phyloP scores from a whole-genome alignment of 169 alveolate genomes.

The Eimeria acervulina region DNA sequence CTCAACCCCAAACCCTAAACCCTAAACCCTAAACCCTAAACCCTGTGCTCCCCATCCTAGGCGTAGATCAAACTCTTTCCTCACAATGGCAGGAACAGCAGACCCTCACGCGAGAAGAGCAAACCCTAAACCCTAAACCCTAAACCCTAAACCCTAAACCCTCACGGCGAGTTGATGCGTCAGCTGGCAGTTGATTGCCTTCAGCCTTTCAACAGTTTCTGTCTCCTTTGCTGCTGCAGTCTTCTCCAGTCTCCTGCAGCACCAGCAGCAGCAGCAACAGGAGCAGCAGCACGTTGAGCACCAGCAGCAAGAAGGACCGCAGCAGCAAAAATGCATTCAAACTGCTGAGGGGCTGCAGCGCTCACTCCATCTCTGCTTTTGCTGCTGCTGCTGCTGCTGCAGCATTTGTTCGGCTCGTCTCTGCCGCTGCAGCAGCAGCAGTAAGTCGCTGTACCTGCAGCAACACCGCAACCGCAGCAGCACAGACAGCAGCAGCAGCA shows the following conservation, averaged over 20 bases:
- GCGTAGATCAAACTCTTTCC: neutral
- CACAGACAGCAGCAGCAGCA: slow-evolving; percentile 17
- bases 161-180: slow-evolving; percentile 35
- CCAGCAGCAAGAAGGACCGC: slow-evolving; percentile 31
- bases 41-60: neutral
- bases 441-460: slow-evolving; percentile 36
- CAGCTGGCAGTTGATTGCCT: slow-evolving; percentile 47
- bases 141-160: slow-evolving; percentile 52
- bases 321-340: neutral
- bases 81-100: neutral
- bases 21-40: neutral
- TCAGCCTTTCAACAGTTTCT: slow-evolving; percentile 34
- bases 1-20: slow-evolving; percentile 14
- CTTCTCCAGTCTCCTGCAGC: slow-evolving; percentile 56
- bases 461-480: neutral
- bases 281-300: neutral
- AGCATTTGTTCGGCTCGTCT: too few species aligned
- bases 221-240: slow-evolving; percentile 29
- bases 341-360: slow-evolving; percentile 14
- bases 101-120: neutral
- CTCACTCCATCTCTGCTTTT: neutral
- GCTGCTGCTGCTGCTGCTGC: too few species aligned
- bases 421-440: too few species aligned
- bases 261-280: slow-evolving; percentile 3
- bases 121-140: slow-evolving; percentile 41